Evolutionary conservation across 2,329 filamentous ascomycete genomes (phyloP), one percentile per base, ranked within the genome.

Genomic region (Xylariales sp.): DNA sequence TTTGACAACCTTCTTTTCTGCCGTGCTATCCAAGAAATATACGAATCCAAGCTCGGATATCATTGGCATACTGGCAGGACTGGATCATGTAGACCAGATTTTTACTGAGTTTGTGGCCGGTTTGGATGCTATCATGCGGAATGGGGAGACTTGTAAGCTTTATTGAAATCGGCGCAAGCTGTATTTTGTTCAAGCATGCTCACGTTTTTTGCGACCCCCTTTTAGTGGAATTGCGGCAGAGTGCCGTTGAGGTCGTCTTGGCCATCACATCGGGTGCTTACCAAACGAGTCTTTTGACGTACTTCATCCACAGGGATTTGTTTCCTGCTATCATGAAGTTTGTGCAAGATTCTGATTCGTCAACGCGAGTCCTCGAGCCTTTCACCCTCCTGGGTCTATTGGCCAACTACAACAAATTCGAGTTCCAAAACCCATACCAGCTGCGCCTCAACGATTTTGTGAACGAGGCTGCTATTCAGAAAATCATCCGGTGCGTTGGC

Each of bases 331-430:
- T 97, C 38, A 95, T 96, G 80, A 96, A 94, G 86, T 86, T 89
- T 57, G 79, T 94, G 42, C 85, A 93, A 66, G 88, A 95, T 48
- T 76, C 82, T 30, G 81, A 88, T 43, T 72, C 74, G 17, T 70
- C 77, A 23, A 66, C 71, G 14, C 72, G 74, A 52, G 78, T 78
- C 41, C 76, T 88, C 29, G 78, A 86, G 41, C 85, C 91, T 0
- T 89, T 96, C 49, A 78, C 84, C 12, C 75, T 97, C 8, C 72
- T 96, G 15, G 91, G 91, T 11, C 72, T 97, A 4, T 70, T 98
- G 37, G 86, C 88, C 47, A 98, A 97, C 65, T 97, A 97, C 74
- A 97, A 98, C 74, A 98, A 97, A 61, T 98, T 98, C 55, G 93
- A 98, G 62, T 91, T 94, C 40, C 90, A 95, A 58, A 98, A 98